Conservation (phyloP, 345 rosid species). For the Lepidium africanum region DNA sequence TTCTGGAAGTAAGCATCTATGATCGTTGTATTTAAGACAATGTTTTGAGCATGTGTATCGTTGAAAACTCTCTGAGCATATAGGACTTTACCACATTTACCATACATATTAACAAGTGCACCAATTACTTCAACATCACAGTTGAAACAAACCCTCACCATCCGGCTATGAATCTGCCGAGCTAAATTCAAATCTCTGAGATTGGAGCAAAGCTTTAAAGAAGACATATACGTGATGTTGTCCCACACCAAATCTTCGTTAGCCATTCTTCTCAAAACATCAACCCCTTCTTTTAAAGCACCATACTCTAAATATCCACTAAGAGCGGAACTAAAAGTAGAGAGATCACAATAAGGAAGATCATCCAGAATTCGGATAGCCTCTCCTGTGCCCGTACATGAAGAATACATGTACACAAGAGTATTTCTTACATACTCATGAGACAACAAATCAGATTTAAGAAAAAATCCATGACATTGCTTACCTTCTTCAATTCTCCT, state of each 20-base stretch:
- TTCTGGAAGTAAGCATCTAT: conserved; percentile 65
- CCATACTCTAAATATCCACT: conserved; percentile 51
- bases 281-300: conserved; percentile 39
- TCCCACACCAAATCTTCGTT: conserved; percentile 41
- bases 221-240: conserved; percentile 41
- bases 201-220: conserved; percentile 45
- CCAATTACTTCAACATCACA: conserved; percentile 35
- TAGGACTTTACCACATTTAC: conserved; percentile 48
- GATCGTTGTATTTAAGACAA: conserved; percentile 57
- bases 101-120: conserved; percentile 68
- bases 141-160: conserved; percentile 33
- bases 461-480: conserved; percentile 59
- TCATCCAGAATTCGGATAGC: conserved; percentile 37
- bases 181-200: conserved; percentile 50
- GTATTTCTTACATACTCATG: conserved; percentile 57
- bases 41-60: conserved; percentile 31
- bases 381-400: conserved; percentile 33
- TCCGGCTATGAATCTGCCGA: conserved; percentile 47
- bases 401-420: conserved; percentile 49
- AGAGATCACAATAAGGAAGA: conserved; percentile 38
- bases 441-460: conserved; percentile 52
- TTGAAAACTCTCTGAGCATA: conserved; percentile 50
- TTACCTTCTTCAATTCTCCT: conserved; percentile 45
- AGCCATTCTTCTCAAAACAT: conserved; percentile 43
- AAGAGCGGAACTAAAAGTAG: conserved; percentile 49